Conservation (phyloP, 805 yeast species). For the Brettanomyces naardenensis region DNA sequence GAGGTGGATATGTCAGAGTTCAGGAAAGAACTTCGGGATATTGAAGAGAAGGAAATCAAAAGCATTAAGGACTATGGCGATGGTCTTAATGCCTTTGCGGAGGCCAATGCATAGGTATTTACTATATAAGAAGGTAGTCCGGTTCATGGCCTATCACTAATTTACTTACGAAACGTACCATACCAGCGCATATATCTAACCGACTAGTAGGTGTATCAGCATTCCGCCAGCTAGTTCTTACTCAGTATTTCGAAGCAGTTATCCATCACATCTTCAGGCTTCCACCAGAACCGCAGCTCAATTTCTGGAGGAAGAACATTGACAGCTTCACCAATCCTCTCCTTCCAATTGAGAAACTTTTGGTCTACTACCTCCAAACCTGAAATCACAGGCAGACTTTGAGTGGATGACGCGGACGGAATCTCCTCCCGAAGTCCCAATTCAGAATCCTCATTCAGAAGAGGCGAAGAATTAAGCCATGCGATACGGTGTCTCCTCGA, state of each 20-base stretch:
- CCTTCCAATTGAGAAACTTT: slow-evolving; percentile 48
- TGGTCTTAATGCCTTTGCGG: slow-evolving; percentile 37
- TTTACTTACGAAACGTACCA: too few relatives aligned
- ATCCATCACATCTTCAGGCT: slow-evolving; percentile 31
- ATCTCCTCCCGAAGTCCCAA: too few relatives aligned
- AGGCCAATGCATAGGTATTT: slow-evolving; percentile 17
- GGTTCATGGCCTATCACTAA: too few relatives aligned
- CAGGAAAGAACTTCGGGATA: slow-evolving; percentile 49
- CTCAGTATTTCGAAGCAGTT: slow-evolving; percentile 17
- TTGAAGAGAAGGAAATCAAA: slow-evolving; percentile 37
- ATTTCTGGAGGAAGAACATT: slow-evolving; percentile 32
- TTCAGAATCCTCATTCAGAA: not conserved
- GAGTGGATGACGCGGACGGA: slow-evolving; percentile 12
- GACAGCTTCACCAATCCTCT: slow-evolving; percentile 37
- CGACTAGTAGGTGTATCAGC: too few relatives aligned
- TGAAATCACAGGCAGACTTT: not conserved
- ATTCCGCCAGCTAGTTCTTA: not conserved
- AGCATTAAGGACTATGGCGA: slow-evolving; percentile 70
- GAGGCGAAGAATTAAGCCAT: slow-evolving; percentile 4
- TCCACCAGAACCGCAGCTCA: slow-evolving; percentile 35
- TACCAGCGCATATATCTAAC: not conserved
- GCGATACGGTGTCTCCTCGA: not conserved
- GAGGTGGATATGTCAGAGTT: slow-evolving; percentile 53
- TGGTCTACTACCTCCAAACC: slow-evolving; percentile 28
- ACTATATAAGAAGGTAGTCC: too few relatives aligned